phyloP scores from a whole-genome alignment of 129 eudicot genomes.

The Escallonia herrerae region DNA sequence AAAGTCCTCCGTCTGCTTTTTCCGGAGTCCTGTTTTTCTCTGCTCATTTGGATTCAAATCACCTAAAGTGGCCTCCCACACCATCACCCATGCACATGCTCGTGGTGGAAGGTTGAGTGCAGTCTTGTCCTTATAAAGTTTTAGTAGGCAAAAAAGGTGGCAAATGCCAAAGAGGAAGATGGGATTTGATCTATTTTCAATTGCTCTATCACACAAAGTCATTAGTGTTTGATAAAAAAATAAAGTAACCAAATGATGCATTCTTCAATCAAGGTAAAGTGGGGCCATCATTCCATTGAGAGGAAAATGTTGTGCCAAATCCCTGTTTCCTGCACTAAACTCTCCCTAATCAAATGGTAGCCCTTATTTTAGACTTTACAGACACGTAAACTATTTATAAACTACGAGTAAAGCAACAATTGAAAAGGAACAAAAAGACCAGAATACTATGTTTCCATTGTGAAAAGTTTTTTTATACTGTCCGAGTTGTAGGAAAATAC shows the following conservation, averaged over 20 bases:
- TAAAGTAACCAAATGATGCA: conserved; percentile 4
- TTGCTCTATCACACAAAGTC: no score
- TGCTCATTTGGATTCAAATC: conserved; percentile 15
- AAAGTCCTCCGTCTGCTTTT: conserved; percentile 31
- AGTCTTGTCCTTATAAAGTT: neutral
- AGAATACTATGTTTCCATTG: no score
- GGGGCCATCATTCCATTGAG: conserved; percentile 7
- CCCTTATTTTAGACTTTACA: neutral
- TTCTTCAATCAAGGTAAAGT: neutral
- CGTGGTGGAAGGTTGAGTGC: conserved; percentile 9
- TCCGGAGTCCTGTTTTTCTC: conserved; percentile 8
- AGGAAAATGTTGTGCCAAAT: neutral
- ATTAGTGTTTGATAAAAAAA: neutral
- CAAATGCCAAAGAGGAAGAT: neutral
- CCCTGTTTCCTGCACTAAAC: conserved; percentile 16
- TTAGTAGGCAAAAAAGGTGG: neutral
- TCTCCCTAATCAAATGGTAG: conserved; percentile 17
- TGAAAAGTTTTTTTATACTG: no score
- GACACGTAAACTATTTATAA: no score
- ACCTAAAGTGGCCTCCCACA: conserved; percentile 35
- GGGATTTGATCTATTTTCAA: no score
- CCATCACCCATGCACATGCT: conserved; percentile 49
- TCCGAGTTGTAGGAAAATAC: no score
- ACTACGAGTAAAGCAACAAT: no score
- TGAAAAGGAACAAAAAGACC: no score